These are phyloP conservation scores for Coemansia sp. DNA, from an alignment of 192 early-diverging fungal genomes.

Conservation along the genomic window DNA sequence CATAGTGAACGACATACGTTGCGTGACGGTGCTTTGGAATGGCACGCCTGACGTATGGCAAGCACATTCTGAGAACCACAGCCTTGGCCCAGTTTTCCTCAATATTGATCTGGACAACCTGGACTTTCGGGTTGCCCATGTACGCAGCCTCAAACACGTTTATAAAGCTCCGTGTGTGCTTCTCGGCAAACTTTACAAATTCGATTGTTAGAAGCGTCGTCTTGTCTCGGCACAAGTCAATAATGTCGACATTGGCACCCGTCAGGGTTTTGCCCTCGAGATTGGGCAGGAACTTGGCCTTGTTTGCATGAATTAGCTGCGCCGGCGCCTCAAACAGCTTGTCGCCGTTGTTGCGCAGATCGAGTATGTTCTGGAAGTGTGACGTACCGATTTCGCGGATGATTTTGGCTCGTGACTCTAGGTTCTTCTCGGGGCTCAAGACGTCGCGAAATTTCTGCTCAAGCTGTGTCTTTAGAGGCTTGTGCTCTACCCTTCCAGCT, in stretches of 20 bases:
- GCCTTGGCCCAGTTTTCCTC: slow-evolving; percentile 55
- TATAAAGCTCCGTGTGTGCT: slow-evolving; percentile 43
- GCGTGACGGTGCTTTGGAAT: slow-evolving; percentile 30
- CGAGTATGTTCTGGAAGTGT: slow-evolving; percentile 52
- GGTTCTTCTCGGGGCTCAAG: slow-evolving; percentile 50
- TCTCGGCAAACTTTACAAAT: slow-evolving; percentile 51
- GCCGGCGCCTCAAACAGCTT: slow-evolving; percentile 49
- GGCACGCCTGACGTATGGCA: slow-evolving; percentile 28
- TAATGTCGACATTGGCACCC: slow-evolving; percentile 18
- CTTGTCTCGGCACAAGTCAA: slow-evolving; percentile 30
- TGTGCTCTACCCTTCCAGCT: slow-evolving; percentile 16
- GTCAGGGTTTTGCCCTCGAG: slow-evolving; percentile 36
- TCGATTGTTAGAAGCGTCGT: slow-evolving; percentile 44
- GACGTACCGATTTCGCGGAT: slow-evolving; percentile 49
- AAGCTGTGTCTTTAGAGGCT: slow-evolving; percentile 16
- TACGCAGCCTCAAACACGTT: slow-evolving; percentile 28
- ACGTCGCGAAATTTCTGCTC: slow-evolving; percentile 38
- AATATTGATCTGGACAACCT: slow-evolving; percentile 49
- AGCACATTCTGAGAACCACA: slow-evolving; percentile 30
- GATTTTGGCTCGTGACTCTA: slow-evolving; percentile 44
- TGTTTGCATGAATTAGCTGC: slow-evolving; percentile 30
- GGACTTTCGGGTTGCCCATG: slow-evolving; percentile 16
- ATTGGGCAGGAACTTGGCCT: slow-evolving; percentile 45
- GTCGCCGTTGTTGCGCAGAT: slow-evolving; percentile 51
- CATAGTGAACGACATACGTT: slow-evolving; percentile 42